Percentiles rank a stretch among this genome's conserved stretches.
Conservation (phyloP, 768 basidiomycete species). For the Termitomyces sp. region DNA sequence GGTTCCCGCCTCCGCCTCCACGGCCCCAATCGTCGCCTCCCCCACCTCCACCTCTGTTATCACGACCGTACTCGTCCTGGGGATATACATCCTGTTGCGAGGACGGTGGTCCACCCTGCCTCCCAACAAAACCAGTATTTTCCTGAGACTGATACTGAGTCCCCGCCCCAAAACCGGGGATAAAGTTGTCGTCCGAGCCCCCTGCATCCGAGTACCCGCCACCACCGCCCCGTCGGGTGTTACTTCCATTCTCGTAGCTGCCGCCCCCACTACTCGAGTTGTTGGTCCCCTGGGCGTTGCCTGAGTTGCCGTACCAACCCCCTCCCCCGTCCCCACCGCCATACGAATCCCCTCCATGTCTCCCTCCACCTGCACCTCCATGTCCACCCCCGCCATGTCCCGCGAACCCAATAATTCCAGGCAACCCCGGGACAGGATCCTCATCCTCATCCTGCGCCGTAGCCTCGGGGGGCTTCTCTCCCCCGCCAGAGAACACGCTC, state of each 20-base stretch:
- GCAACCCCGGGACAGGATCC: slow-evolving; percentile 75
- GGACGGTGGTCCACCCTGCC: slow-evolving; percentile 27
- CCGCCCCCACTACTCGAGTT: slow-evolving; percentile 33
- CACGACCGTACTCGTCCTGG: slow-evolving; percentile 38
- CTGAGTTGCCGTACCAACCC: slow-evolving; percentile 16
- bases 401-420: slow-evolving; percentile 38
- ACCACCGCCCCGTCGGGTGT: slow-evolving; percentile 18
- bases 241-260: slow-evolving; percentile 16
- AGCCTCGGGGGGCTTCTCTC: slow-evolving; percentile 80
- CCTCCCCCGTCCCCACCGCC: slow-evolving; percentile 36
- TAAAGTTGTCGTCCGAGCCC: slow-evolving; percentile 51
- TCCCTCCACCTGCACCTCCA: slow-evolving; percentile 1
- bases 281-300: slow-evolving; percentile 21
- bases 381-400: slow-evolving; percentile 13
- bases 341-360: slow-evolving; percentile 22
- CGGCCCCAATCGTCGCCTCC: slow-evolving; percentile 31
- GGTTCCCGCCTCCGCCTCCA: slow-evolving; percentile 31
- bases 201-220: slow-evolving; percentile 27
- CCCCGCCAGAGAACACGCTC: slow-evolving; percentile 77
- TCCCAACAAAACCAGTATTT: slow-evolving; percentile 14
- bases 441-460: slow-evolving; percentile 73
- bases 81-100: slow-evolving; percentile 53
- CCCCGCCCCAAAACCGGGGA: slow-evolving; percentile 59
- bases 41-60: slow-evolving; percentile 33
- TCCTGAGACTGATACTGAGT: slow-evolving; percentile 12